A percentile compares a stretch with the other conserved stretches of the same genome.
phyloP scores from a whole-genome alignment of 768 basidiomycete genomes.

The Leccinum subgranulosum region DNA sequence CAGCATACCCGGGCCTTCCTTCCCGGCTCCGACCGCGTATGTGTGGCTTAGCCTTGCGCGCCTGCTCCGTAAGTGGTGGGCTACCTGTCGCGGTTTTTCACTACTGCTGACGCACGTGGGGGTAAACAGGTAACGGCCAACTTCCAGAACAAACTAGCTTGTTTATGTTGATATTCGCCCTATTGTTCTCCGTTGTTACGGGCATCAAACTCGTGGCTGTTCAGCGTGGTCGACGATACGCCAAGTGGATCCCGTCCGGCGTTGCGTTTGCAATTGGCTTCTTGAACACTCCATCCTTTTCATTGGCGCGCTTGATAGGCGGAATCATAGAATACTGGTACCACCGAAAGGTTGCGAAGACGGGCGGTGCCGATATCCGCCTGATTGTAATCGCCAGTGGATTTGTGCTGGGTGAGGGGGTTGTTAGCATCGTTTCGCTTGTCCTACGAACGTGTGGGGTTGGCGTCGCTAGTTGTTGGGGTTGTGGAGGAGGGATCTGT shows the following conservation, averaged over 20 bases:
- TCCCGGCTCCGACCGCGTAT: constrained; percentile 93
- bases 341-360: constrained; percentile 46
- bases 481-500: constrained; percentile 76
- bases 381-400: constrained; percentile 90
- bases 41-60: constrained; percentile 85
- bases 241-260: constrained; percentile 87
- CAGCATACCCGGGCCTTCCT: constrained; percentile 88
- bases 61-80: constrained; percentile 56
- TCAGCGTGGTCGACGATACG: constrained; percentile 46
- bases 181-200: constrained; percentile 66
- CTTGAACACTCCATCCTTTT: constrained; percentile 93
- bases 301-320: constrained; percentile 85
- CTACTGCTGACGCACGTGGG: constrained; percentile 1
- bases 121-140: constrained; percentile 66
- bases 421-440: constrained; percentile 79
- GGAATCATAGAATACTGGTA: constrained; percentile 78
- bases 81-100: neutral
- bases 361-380: constrained; percentile 57
- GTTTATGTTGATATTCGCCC: constrained; percentile 81
- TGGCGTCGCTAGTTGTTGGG: constrained; percentile 79
- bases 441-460: constrained; percentile 71
- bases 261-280: constrained; percentile 96
- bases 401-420: constrained; percentile 94
- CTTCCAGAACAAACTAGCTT: constrained; percentile 69
- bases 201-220: constrained; percentile 61